Evolutionary conservation across 1,284 basidiomycete genomes (phyloP), one percentile per base, ranked within the genome.

Genomic region (Ganoderma sinense): DNA sequence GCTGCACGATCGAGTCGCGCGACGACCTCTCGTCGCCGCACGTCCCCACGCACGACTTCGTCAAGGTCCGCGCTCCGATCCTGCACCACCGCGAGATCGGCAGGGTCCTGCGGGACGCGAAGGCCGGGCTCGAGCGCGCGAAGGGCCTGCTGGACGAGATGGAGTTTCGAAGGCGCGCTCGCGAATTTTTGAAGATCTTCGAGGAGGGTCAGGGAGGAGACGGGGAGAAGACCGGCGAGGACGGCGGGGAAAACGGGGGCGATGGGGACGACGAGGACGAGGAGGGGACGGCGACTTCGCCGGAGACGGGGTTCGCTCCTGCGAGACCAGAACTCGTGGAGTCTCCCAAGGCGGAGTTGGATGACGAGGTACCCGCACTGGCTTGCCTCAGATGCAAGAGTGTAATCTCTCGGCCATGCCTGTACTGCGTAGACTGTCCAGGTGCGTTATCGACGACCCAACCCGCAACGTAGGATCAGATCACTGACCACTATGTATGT

Each of bases 381-480:
- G 67, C 66, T 7, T 76, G 74, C 56, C 43, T 69, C 7, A 70
- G 69, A 2, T 76, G 75, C 45, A 59, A 65, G 2, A 23, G 58
- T 1, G 7, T 36, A 0, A 67, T 78, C 10, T 43, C 72, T 0
- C 69, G 69, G 41, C 76, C 77, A 4, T 78, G 75, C 60, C 79
- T 77, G 76, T 78, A 74, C 60, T 82, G 80, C 61, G 73, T 77
- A 13, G 71, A 77, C 45, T 80, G 80, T 39, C 69, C 62, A 1
- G 73, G 73, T 69, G 31, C 31, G 71, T 64, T 60, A 13, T 20
- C 36, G 2, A 7, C 14, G 20, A n/a, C 2, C 29, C 16, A 26
- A 53, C 14, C 26, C 7, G 3, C 11, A 6, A 6, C 10, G 33
- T n/a, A n/a, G n/a, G n/a, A n/a, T 23, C 40, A 14, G 8, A 14